Percentiles rank a stretch among this genome's conserved stretches.
Conservation (phyloP, 176 grass and related monocot species). For the Carex pumila region DNA sequence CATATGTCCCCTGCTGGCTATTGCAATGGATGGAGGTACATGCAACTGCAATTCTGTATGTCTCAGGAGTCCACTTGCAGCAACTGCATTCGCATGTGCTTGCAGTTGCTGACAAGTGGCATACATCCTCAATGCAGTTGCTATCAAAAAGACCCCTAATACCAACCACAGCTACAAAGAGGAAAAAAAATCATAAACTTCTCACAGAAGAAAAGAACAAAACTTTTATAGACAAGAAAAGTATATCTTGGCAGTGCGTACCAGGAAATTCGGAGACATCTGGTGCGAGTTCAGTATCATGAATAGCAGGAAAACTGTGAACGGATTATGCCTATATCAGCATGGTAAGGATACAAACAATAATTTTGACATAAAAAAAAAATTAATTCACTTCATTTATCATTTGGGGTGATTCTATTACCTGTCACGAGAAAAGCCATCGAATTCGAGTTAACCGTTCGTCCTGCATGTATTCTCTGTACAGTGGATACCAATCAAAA, state of each 20-base stretch:
- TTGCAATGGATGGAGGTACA: constrained; percentile 63
- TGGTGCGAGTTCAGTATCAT: constrained; percentile 96
- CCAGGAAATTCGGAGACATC: constrained; percentile 81
- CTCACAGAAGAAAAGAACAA: neutral
- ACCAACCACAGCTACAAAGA: constrained; percentile 75
- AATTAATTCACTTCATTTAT: neutral
- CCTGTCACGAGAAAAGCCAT: constrained; percentile 91
- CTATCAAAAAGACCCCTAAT: constrained; percentile 78
- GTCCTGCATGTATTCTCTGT: constrained; percentile 70
- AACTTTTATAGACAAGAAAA: neutral
- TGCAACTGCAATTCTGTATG: constrained; percentile 78
- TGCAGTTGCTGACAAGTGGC: constrained; percentile 89
- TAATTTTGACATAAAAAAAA: neutral
- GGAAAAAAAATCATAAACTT: constrained; percentile 2
- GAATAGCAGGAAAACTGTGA: constrained; percentile 81
- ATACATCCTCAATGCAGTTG: constrained; percentile 82
- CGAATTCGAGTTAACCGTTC: constrained; percentile 72
- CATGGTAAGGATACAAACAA: neutral
- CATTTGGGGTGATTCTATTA: constrained; percentile 22
- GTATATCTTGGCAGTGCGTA: constrained; percentile 7
- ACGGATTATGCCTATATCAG: neutral
- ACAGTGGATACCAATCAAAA: neutral
- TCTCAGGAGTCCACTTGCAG: constrained; percentile 56
- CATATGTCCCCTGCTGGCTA: constrained; percentile 65
- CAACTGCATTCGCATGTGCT: constrained; percentile 57